These are phyloP conservation scores for Henckelia pumila DNA, from an alignment of 257 asterid genomes.

Conservation along the genomic window DNA sequence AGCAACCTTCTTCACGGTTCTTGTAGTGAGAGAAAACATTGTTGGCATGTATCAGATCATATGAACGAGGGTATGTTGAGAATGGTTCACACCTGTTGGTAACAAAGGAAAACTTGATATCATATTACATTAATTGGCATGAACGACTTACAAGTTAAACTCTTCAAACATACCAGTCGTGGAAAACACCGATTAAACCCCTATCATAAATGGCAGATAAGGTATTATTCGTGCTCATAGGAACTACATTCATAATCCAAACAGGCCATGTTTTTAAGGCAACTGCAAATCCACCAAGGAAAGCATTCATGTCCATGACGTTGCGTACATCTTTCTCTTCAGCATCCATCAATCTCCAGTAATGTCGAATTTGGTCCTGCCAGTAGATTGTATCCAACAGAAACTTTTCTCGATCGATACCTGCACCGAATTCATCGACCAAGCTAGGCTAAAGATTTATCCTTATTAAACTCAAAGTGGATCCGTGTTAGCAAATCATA, in stretches of 20 bases:
- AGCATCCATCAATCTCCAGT: constrained; percentile 82
- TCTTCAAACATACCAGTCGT: constrained; percentile 66
- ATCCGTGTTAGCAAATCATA: neutral
- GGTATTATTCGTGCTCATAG: constrained; percentile 55
- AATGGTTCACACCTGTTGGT: constrained; percentile 80
- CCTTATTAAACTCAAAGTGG: neutral
- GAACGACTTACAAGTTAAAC: neutral
- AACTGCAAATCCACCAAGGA: constrained; percentile 87
- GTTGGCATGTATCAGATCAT: constrained; percentile 68
- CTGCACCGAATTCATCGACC: constrained; percentile 37
- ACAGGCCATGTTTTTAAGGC: constrained; percentile 81
- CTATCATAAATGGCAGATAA: constrained; percentile 75
- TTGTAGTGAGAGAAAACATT: constrained; percentile 59
- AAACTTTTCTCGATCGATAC: constrained; percentile 54
- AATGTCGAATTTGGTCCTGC: constrained; percentile 95
- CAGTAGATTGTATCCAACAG: constrained; percentile 77
- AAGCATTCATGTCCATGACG: constrained; percentile 91
- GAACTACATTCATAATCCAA: constrained; percentile 89
- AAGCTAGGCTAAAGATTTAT: neutral
- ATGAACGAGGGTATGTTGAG: constrained; percentile 91
- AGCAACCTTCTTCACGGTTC: constrained; percentile 63
- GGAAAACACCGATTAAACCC: constrained; percentile 76
- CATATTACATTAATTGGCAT: constrained; percentile 1
- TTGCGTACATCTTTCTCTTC: constrained; percentile 70
- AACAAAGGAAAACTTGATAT: constrained; percentile 19